phyloP scores from a whole-genome alignment of 2,329 filamentous ascomycete genomes.

The Pezicula rhizophila region DNA sequence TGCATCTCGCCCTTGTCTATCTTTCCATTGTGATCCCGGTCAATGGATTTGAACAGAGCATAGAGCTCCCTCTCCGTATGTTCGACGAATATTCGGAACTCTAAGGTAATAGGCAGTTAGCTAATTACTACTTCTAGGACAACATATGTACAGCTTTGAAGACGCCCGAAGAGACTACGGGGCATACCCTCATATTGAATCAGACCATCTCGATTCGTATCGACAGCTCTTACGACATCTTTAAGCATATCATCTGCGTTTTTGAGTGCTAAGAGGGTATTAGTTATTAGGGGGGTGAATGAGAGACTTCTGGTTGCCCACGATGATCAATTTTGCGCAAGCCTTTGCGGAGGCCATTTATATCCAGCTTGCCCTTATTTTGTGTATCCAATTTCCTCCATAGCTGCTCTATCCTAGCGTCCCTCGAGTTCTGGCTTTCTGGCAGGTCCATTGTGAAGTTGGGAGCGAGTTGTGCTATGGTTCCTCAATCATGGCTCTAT shows the following conservation, averaged over 20 bases:
- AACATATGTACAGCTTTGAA: constrained; percentile 1
- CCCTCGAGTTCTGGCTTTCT: constrained; percentile 72
- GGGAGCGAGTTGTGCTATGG: constrained; percentile 10
- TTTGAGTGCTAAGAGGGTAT: constrained; percentile 58
- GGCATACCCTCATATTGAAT: constrained; percentile 82
- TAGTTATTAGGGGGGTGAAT: constrained; percentile 14
- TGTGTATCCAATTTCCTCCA: constrained; percentile 79
- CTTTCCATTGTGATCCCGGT: constrained; percentile 77
- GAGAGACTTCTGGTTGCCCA: constrained; percentile 38
- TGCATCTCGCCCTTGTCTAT: constrained; percentile 82
- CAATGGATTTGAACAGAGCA: constrained; percentile 78
- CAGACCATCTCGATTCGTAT: constrained; percentile 79
- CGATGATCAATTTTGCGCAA: constrained; percentile 87
- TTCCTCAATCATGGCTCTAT: constrained; percentile 17
- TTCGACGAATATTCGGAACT: constrained; percentile 85
- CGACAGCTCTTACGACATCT: constrained; percentile 75
- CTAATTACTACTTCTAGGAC: constrained; percentile 4
- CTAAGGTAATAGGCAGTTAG: constrained; percentile 37
- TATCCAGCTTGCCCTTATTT: constrained; percentile 72
- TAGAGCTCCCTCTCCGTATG: constrained; percentile 80
- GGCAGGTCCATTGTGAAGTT: constrained; percentile 49
- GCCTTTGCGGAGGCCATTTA: constrained; percentile 78
- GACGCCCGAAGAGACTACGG: constrained; percentile 5
- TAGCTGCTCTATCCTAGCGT: constrained; percentile 74
- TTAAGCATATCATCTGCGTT: constrained; percentile 83